phyloP scores from a whole-genome alignment of 768 basidiomycete genomes.

The Strobilomyces confusus region DNA sequence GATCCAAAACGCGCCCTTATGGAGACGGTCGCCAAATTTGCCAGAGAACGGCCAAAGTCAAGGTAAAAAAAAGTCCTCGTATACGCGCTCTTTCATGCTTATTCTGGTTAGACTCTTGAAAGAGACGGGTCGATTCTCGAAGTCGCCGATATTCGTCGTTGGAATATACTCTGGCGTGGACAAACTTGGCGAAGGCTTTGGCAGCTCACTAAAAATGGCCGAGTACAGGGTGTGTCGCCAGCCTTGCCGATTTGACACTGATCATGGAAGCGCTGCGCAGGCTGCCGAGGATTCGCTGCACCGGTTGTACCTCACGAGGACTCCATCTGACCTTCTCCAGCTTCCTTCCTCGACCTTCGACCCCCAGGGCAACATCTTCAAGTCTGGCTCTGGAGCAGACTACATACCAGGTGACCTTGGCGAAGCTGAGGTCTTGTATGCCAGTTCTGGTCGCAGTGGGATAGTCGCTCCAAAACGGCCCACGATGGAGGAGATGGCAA shows the following conservation, averaged over 20 bases:
- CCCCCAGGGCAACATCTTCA: slow-evolving; percentile 51
- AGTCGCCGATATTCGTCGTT: slow-evolving; percentile 93
- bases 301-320: slow-evolving; percentile 76
- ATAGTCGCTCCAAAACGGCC: slow-evolving; percentile 31
- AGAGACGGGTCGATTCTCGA: slow-evolving; percentile 89
- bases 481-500: slow-evolving; percentile 22
- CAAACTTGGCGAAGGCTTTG: slow-evolving; percentile 93
- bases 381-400: slow-evolving; percentile 37
- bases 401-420: slow-evolving; percentile 56
- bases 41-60: slow-evolving; percentile 62
- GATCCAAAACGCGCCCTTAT: slow-evolving; percentile 77
- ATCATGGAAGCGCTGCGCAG: slow-evolving; percentile 32
- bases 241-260: not conserved
- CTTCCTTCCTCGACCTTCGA: slow-evolving; percentile 77
- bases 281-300: slow-evolving; percentile 85
- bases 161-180: slow-evolving; percentile 82
- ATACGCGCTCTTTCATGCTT: not conserved
- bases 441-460: slow-evolving; percentile 59
- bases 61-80: slow-evolving; percentile 40
- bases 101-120: slow-evolving; percentile 62
- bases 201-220: slow-evolving; percentile 90
- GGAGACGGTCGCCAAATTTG: slow-evolving; percentile 68
- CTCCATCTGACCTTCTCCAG: slow-evolving; percentile 62
- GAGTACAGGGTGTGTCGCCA: slow-evolving; percentile 70
- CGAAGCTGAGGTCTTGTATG: slow-evolving; percentile 64